A percentile compares a stretch with the other conserved stretches of the same genome.
Evolutionary conservation across 1,284 basidiomycete genomes (phyloP).

Genomic region (Boletus smithii): DNA sequence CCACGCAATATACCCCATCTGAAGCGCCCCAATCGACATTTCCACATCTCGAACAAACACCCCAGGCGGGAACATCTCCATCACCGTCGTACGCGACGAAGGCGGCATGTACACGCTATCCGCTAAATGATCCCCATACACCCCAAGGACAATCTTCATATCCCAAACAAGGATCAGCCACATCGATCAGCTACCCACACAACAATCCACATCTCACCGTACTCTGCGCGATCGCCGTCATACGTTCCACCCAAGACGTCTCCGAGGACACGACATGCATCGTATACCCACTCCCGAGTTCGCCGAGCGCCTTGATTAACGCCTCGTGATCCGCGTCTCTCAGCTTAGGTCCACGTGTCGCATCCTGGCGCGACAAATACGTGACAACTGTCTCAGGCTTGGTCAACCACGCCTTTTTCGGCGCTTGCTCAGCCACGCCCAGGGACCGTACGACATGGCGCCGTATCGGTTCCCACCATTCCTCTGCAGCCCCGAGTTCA

Average conservation of each 20-base stretch:
- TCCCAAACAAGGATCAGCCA: not conserved
- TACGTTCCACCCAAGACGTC: constrained; percentile 52
- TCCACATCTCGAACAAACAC: constrained; percentile 74
- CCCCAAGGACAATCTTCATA: constrained; percentile 64
- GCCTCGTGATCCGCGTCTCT: constrained; percentile 48
- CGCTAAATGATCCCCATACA: constrained; percentile 68
- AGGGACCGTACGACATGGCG: constrained; percentile 53
- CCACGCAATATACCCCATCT: constrained; percentile 76
- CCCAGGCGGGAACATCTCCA: constrained; percentile 78
- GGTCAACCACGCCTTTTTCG: constrained; percentile 26
- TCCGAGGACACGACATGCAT: constrained; percentile 61
- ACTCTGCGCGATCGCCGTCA: constrained; percentile 68
- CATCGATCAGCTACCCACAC: not conserved
- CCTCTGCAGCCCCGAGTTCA: constrained; percentile 48
- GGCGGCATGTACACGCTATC: constrained; percentile 72
- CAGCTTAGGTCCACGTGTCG: constrained; percentile 42
- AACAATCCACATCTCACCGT: constrained; percentile 49
- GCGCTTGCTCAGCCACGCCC: constrained; percentile 34
- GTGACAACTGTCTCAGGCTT: constrained; percentile 56
- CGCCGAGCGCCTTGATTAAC: constrained; percentile 48
- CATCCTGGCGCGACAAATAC: constrained; percentile 67
- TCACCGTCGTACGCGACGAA: constrained; percentile 52
- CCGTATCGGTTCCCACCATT: constrained; percentile 76
- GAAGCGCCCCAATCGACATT: constrained; percentile 57
- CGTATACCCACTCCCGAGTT: constrained; percentile 57